Conservation (phyloP, 257 asterid genomes). For the Cinchona pubescens region DNA sequence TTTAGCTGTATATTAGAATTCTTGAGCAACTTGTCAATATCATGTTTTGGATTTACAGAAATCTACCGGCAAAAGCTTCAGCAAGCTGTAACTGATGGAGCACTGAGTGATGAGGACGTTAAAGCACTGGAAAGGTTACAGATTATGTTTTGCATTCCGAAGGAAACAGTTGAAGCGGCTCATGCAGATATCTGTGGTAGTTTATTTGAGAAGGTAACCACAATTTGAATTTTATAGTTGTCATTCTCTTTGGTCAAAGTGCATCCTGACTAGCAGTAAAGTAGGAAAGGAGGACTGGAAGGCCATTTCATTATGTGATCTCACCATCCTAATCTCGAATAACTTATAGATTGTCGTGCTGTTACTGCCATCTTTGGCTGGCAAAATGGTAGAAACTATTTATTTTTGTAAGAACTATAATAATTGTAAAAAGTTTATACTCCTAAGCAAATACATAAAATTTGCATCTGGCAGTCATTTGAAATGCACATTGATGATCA, state of each 20-base stretch:
- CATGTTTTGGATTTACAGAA: constrained; percentile 37
- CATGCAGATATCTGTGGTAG: constrained; percentile 93
- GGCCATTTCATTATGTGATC: not conserved
- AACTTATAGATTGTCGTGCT: not conserved
- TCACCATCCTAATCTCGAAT: not conserved
- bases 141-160: constrained; percentile 83
- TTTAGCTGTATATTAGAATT: not conserved
- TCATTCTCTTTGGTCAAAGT: not conserved
- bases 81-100: constrained; percentile 72
- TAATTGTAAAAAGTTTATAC: not conserved
- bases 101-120: constrained; percentile 81
- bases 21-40: constrained; percentile 1
- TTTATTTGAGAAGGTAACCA: constrained; percentile 80
- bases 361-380: not conserved
- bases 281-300: not conserved
- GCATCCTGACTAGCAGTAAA: not conserved
- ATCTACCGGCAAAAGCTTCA: constrained; percentile 84
- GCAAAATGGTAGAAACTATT: not conserved
- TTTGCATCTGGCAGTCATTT: not conserved
- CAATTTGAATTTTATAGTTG: not conserved
- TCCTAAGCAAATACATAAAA: not conserved
- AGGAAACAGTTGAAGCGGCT: constrained; percentile 86
- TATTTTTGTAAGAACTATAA: too few relatives aligned
- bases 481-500: not conserved
- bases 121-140: constrained; percentile 77